These are phyloP conservation scores for Boletus subcaerulescens DNA, from an alignment of 768 basidiomycete genomes.

Conservation along the genomic window DNA sequence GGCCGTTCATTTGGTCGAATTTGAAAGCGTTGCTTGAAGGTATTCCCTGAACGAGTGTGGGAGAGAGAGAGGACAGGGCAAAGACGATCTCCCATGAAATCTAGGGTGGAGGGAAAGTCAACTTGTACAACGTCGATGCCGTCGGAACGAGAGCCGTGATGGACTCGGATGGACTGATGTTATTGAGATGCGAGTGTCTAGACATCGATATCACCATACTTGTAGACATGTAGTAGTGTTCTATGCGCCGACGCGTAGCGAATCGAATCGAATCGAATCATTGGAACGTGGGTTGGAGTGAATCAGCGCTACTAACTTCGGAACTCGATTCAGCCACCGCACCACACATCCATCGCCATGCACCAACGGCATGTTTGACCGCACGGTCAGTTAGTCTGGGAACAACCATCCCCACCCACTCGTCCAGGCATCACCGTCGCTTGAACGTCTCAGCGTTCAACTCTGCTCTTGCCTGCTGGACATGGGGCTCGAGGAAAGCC, in stretches of 20 bases:
- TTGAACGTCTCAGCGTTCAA: slow-evolving; percentile 9
- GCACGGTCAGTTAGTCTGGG: neutral
- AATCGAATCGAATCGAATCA: slow-evolving; percentile 4
- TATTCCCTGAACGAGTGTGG: neutral
- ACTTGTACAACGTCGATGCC: neutral
- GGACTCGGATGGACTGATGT: neutral
- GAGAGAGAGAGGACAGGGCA: no score
- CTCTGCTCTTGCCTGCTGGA: slow-evolving; percentile 27
- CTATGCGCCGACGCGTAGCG: neutral
- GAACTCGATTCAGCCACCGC: slow-evolving; percentile 5
- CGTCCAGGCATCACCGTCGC: slow-evolving; percentile 12
- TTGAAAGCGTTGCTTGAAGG: slow-evolving; percentile 44
- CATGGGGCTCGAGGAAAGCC: slow-evolving; percentile 21
- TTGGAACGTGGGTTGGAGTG: neutral
- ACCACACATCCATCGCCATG: slow-evolving; percentile 26
- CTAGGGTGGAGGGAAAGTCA: slow-evolving; percentile 4
- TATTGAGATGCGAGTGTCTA: neutral
- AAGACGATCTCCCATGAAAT: slow-evolving; percentile 15
- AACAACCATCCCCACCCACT: no score
- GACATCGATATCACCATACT: neutral
- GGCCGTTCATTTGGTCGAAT: slow-evolving; percentile 73
- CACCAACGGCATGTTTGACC: slow-evolving; percentile 23
- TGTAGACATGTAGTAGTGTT: neutral
- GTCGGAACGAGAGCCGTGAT: neutral
- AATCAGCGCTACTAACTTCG: neutral